A percentile compares a stretch with the other conserved stretches of the same genome.
Conservation (phyloP, 768 basidiomycete species). For the Pleurotus giganteus region DNA sequence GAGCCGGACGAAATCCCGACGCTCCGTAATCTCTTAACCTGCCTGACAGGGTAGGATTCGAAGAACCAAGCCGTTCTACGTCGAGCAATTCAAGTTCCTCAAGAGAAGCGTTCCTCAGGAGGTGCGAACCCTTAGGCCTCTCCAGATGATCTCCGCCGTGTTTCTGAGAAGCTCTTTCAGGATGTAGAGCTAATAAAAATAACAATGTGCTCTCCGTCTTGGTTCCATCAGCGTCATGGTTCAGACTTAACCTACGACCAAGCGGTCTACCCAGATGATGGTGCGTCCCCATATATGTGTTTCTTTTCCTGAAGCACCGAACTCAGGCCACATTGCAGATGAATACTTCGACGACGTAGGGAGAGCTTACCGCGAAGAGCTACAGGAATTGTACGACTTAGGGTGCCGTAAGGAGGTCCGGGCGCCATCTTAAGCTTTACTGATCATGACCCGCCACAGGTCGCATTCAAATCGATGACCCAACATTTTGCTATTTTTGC, state of each 20-base stretch:
- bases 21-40: conserved; percentile 23
- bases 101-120: conserved; percentile 56
- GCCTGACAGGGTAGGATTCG: conserved; percentile 55
- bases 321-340: conserved; percentile 26
- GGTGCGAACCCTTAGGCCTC: conserved; percentile 26
- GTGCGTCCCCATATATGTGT: conserved; percentile 25
- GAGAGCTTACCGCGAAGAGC: conserved; percentile 45
- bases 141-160: conserved; percentile 1
- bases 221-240: conserved; percentile 71
- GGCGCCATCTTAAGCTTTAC: background rate
- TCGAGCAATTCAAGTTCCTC: conserved; percentile 60
- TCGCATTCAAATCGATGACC: conserved; percentile 52
- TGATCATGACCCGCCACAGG: conserved; percentile 25
- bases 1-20: conserved; percentile 10
- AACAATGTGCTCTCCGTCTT: conserved; percentile 69
- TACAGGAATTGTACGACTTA: conserved; percentile 43
- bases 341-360: conserved; percentile 51
- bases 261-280: conserved; percentile 59
- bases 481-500: conserved; percentile 66
- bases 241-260: conserved; percentile 54
- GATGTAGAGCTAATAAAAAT: conserved; percentile 69
- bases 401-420: conserved; percentile 41
- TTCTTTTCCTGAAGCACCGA: background rate
- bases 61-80: conserved; percentile 59
- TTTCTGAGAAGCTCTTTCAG: conserved; percentile 24